A percentile compares a stretch with the other conserved stretches of the same genome.
Evolutionary conservation across 495 filamentous ascomycete genomes (phyloP).

Genomic region (Penicillium steckii): DNA sequence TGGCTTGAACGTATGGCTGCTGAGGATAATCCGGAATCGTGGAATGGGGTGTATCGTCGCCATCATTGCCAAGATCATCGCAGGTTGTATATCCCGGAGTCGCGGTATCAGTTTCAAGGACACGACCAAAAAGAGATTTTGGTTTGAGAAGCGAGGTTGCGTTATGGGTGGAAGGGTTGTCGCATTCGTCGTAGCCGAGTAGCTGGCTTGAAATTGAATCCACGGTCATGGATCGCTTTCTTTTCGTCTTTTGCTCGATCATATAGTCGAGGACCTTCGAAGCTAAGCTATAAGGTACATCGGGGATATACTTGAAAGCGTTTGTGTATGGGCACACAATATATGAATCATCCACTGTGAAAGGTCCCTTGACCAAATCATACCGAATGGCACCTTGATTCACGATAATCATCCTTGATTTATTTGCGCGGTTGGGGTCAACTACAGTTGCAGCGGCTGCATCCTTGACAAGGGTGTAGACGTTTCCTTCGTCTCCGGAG

Average conservation of each 20-base stretch:
- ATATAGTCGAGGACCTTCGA: slow-evolving; percentile 28
- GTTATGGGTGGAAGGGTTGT: slow-evolving; percentile 2
- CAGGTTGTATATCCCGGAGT: slow-evolving; percentile 9
- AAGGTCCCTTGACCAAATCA: slow-evolving; percentile 40
- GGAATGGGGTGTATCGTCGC: slow-evolving; percentile 12
- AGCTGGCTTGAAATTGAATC: slow-evolving; percentile 7
- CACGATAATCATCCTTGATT: slow-evolving; percentile 33
- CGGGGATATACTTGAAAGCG: slow-evolving; percentile 32
- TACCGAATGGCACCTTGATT: slow-evolving; percentile 39
- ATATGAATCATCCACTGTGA: slow-evolving; percentile 36
- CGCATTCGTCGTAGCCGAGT: slow-evolving; percentile 10
- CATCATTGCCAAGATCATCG: slow-evolving; percentile 14
- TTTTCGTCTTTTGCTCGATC: neutral
- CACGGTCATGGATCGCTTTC: slow-evolving; percentile 6
- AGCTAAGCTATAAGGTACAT: slow-evolving; percentile 33
- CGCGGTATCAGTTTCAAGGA: neutral
- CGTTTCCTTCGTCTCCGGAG: slow-evolving; percentile 27
- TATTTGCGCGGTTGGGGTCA: slow-evolving; percentile 17
- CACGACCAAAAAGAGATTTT: slow-evolving; percentile 5
- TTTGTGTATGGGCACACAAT: slow-evolving; percentile 38
- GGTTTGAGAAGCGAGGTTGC: slow-evolving; percentile 1
- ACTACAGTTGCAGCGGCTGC: slow-evolving; percentile 31
- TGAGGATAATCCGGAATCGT: slow-evolving; percentile 1
- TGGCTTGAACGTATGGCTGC: slow-evolving; percentile 3
- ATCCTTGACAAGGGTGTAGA: slow-evolving; percentile 29